Evolutionary conservation across 345 rosid species (phyloP).

Genomic region (Crucihimalaya himalaica): DNA sequence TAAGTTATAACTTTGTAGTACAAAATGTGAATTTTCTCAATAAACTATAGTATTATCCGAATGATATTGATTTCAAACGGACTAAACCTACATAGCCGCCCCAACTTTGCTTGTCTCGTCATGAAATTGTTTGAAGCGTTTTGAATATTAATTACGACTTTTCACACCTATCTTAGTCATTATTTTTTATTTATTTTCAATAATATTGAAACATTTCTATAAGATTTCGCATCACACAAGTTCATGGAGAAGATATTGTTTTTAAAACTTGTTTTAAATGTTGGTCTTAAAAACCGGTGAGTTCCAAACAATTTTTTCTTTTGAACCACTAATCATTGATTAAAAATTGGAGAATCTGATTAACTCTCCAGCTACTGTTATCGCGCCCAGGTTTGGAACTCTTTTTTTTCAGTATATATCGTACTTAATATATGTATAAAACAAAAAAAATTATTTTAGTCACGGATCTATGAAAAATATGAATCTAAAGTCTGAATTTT

Average conservation of each 20-base stretch:
- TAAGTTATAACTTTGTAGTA: background rate
- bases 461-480: background rate
- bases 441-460: background rate
- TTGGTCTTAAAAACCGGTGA: background rate
- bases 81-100: conserved; percentile 26
- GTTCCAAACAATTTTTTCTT: background rate
- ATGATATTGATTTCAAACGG: background rate
- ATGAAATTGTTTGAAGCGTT: background rate
- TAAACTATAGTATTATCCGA: background rate
- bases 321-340: too few relatives aligned
- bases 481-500: background rate
- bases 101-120: conserved; percentile 5
- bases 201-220: background rate
- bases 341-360: too few relatives aligned
- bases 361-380: too few relatives aligned
- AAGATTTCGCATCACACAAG: background rate
- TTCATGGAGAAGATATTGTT: background rate
- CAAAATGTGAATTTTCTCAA: background rate
- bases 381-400: too few relatives aligned
- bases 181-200: background rate
- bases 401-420: too few relatives aligned
- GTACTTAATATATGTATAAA: background rate
- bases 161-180: background rate
- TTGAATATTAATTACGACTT: background rate
- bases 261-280: background rate